Base-by-base conservation (phyloP, 345 rosid genomes). In the Pelargonium nanum region DNA sequence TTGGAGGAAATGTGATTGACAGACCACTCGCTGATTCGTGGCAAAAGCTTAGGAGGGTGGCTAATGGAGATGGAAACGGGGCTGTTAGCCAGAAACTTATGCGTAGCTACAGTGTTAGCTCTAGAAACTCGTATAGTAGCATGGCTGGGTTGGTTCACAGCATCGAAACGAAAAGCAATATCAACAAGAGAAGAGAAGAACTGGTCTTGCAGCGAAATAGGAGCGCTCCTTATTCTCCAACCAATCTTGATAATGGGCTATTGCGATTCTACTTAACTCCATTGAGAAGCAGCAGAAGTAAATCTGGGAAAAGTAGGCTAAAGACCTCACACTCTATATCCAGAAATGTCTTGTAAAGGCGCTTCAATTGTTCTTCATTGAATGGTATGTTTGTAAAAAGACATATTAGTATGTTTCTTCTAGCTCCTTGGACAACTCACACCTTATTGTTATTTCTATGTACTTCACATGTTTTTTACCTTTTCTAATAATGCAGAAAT, bases 231-330 rank as follows among this genome's bases (percentile, higher is more conserved):
- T 73, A 65, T 64, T 71, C 78, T n/a, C 81, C 78, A 22, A 80
- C 73, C 53, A 71, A 70, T 67, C 55, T 78, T 62, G 87, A 83
- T 21, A 85, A 81, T 30, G 83, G 82, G n/a, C 26, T 88, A 50
- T 73, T 80, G 48, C 69, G 84, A 71, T 88, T 81, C 64, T 81
- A 85, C 66, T 71, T 83, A 81, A 81, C 86, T 1, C 91, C 96
- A 19, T 60, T 62, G 70, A 81, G 82, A 77, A 80, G 70, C 77
- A 74, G 73, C 51, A 73, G 74, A 66, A 83, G 79, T 81, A 78
- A 78, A 74, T 77, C 91, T 19, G 77, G 89, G 60, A 83, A 73
- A 55, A 74, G 76, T 75, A 74, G 83, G 72, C 76, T 77, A 64
- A 76, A 74, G 73, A 85, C 63, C 64, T 72, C 70, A 30, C 57